Evolutionary conservation across 2,329 filamentous ascomycete species (phyloP), one percentile per base, ranked within the genome.

Genomic region (Myotisia sp.): DNA sequence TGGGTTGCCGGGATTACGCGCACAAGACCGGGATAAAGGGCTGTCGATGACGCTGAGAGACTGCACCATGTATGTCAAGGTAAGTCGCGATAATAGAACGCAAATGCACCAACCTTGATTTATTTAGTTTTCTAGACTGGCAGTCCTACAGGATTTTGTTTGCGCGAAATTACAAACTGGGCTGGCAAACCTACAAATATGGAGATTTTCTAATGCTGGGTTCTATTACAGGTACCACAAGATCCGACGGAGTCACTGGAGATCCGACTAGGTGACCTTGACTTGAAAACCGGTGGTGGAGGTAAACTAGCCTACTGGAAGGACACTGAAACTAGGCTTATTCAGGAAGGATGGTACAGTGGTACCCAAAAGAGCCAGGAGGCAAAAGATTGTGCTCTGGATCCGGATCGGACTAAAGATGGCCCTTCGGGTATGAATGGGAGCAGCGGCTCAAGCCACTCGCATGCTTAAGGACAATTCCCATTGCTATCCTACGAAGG

Each of bases 41-140:
- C 62, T 81, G 5, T 79, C 79, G 37, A 87, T 87, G 81, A 86
- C 82, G 3, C 54, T 90, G 43, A 65, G 82, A 32, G 82, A 90
- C 59, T 85, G 81, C 52, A 82, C 79, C 3, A 70, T 81, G 46
- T 85, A 78, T 48, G 61, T 83, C 26, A 71, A 72, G 47, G 67
- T 84, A 48, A 32, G 50, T 42, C n/a, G n/a, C n/a, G n/a, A n/a
- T n/a, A n/a, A n/a, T n/a, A n/a, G n/a, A n/a, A n/a, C n/a, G n/a
- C 14, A 23, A 6, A 6, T 35, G 22, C 10, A 10, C 14, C 6
- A 8, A 6, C 21, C 10, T 20, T 34, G 13, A 12, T 23, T 19
- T n/a, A n/a, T 10, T 21, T 13, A 19, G 13, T 26, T 28, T n/a
- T n/a, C n/a, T n/a, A n/a, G n/a, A n/a, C n/a, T n/a, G n/a, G n/a